Base-by-base conservation (phyloP, 2,329 filamentous ascomycete genomes). In the Neofusicoccum umdonicola region DNA sequence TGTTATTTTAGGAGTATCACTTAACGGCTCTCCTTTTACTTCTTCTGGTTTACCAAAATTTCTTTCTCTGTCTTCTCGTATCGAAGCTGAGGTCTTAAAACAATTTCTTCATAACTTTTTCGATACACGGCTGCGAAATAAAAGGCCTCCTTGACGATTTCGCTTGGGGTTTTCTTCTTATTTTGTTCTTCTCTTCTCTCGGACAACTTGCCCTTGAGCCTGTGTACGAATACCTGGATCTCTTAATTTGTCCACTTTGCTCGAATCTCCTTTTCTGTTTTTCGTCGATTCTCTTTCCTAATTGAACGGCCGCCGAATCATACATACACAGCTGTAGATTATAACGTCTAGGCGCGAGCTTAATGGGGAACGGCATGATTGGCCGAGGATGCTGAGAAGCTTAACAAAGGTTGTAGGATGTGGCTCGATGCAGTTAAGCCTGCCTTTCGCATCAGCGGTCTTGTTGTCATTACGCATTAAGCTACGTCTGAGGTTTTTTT, bases 311-410 rank as follows among this genome's bases (percentile, higher is more conserved):
- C 42, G 42, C 41, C 31, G 41, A 19, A 45, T 19, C 41, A 60
- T 60, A 60, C 39, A 60, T 22, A 60, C 22, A 47, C 42, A 34
- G 31, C 56, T 47, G 56, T 60, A 60, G 42, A 60, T 34, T 47
- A 60, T 27, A 19, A 6, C 41, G 27, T 34, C n/a, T 35, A 11
- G 11, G 50, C 50, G 50, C 34, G n/a, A 52, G 31, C 50, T 37
- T 54, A 4, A 19, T 54, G 41, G 15, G 11, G 15, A 44, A n/a
- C 15, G 41, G 17, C 41, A 17, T 31, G 27, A 31, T 17, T 17
- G 41, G n/a, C 41, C 8, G n/a, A 31, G 6, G 4, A 5, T 31
- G 27, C 27, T 5, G 27, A 31, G 27, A 31, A 31, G 27, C 27
- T 31, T 31, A 7, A 31, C 27, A 31, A 31, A 31, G 6, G 27